phyloP scores from a whole-genome alignment of 768 basidiomycete genomes.

The Albatrellus ellisii region DNA sequence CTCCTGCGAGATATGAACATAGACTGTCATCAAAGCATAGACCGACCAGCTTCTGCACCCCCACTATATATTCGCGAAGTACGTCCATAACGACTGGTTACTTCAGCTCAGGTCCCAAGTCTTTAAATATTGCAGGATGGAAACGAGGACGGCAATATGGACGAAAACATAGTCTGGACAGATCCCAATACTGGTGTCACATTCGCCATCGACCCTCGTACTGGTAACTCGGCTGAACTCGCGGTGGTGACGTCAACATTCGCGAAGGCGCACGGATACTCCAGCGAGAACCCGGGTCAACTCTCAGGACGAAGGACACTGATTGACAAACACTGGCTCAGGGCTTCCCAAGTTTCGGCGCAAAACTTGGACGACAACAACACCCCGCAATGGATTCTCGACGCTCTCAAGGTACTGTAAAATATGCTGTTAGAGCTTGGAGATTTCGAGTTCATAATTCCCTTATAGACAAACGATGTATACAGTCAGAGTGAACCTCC shows the following conservation, averaged over 20 bases:
- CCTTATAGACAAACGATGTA: not conserved
- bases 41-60: not conserved
- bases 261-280: too few species aligned
- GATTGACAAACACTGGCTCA: slow-evolving; percentile 3
- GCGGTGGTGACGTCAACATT: slow-evolving; percentile 2
- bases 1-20: too few species aligned
- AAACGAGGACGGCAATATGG: slow-evolving; percentile 6
- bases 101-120: not conserved
- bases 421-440: slow-evolving; percentile 7
- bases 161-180: slow-evolving; percentile 36
- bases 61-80: not conserved
- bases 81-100: not conserved
- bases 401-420: slow-evolving; percentile 39
- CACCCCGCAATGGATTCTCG: slow-evolving; percentile 51
- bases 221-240: slow-evolving; percentile 42
- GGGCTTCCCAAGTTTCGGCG: slow-evolving; percentile 5
- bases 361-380: slow-evolving; percentile 5
- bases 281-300: slow-evolving; percentile 7
- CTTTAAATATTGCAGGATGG: not conserved
- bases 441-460: not conserved
- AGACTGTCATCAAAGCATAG: not conserved
- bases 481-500: not conserved
- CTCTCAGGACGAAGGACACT: slow-evolving; percentile 14
- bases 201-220: slow-evolving; percentile 51
- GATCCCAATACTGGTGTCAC: slow-evolving; percentile 48